phyloP scores from a whole-genome alignment of 352 stramenopile genomes.

The Pythium dissotocum region DNA sequence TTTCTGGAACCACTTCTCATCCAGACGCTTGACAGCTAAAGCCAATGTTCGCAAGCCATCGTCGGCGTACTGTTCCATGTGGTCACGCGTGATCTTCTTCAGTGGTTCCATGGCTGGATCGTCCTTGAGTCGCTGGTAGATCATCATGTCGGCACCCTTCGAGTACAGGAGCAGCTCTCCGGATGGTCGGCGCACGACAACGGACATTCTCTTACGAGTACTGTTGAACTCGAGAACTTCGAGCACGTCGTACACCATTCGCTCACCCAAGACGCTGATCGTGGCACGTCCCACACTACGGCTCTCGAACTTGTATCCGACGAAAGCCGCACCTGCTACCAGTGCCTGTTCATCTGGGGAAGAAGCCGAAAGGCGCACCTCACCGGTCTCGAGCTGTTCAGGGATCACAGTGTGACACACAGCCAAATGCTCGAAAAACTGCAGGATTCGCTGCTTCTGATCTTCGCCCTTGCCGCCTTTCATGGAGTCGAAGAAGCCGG shows the following conservation, averaged over 20 bases:
- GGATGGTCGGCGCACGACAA: conserved; percentile 56
- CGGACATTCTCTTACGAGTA: conserved; percentile 76
- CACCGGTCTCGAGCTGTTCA: conserved; percentile 61
- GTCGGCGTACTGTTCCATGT: conserved; percentile 85
- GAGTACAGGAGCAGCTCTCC: conserved; percentile 67
- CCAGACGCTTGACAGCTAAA: conserved; percentile 69
- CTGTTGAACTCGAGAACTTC: conserved; percentile 82
- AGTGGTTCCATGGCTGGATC: conserved; percentile 48
- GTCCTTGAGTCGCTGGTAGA: conserved; percentile 79
- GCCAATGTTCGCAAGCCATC: conserved; percentile 86
- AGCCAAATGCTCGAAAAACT: conserved; percentile 87
- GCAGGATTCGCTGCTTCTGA: conserved; percentile 53
- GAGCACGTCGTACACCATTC: conserved; percentile 60
- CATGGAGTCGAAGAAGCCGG: conserved; percentile 60
- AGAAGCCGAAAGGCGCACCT: conserved; percentile 70
- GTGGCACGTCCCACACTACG: conserved; percentile 52
- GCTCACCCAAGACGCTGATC: conserved; percentile 50
- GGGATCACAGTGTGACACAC: conserved; percentile 86
- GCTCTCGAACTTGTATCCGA: conserved; percentile 70
- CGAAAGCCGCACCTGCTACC: conserved; percentile 67
- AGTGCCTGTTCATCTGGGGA: conserved; percentile 87
- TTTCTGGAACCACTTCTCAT: conserved; percentile 64
- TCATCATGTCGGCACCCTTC: conserved; percentile 94
- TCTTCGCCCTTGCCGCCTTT: conserved; percentile 45
- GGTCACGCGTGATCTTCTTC: conserved; percentile 62